Evolutionary conservation across 108 stramenopile genomes (phyloP), one percentile per base, ranked within the genome.

Genomic region (Cyclotella atomus): DNA sequence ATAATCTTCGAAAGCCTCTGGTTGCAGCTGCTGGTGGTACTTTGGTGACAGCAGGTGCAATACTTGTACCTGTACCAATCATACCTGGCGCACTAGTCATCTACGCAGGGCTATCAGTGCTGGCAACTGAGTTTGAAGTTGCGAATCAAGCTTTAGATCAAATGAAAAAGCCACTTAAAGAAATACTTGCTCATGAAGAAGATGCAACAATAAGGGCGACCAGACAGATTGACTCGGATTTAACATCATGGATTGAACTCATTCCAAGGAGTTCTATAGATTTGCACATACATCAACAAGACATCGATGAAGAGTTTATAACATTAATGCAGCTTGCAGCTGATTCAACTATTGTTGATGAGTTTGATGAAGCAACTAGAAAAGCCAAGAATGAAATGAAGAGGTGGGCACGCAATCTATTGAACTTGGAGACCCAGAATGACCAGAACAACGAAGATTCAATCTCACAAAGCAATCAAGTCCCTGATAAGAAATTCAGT

Each of bases 21-120:
- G 77, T 77, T 16, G 77, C 69, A 23, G 60, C 67, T 29, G 46
- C 77, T 46, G 77, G 77, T 46, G 77, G 68, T 16, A 63, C 77
- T 10, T 35, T 77, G 17, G 56, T 65, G 28, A 59, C 69, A 33
- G 53, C 69, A 2, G 77, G 77, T 6, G 36, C 69, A 27, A 60
- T 70, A 4, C 53, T 70, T 32, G 69, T 77, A 4, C 77, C 77
- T 0, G 23, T 53, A 14, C 77, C 77, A 12, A 33, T 77, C 0
- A 57, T 77, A 24, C 77, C 77, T 16, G 77, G 77, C 0, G 44
- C 46, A 19, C 47, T 77, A 4, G 69, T 77, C 6, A 55, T 65
- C 25, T 77, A 77, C 16, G 77, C 69, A 9, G 77, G 77, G 20
- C 44, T 77, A 41, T 27, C 70, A 28, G 63, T 77, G 7, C 52